Conservation (phyloP, 106 monocot species). For the Hemerocallis citrina region DNA sequence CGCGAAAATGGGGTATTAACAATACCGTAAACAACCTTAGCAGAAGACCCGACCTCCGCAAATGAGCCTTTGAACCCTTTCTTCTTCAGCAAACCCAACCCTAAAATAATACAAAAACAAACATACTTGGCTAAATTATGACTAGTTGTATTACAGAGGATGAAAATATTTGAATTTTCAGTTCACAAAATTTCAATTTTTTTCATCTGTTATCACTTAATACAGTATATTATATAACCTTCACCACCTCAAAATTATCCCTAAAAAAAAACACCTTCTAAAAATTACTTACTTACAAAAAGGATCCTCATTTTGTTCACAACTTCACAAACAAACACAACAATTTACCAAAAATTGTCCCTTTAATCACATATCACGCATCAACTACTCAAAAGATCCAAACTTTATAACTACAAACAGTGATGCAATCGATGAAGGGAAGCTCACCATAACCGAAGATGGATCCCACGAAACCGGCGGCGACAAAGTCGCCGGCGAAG, state of each 20-base stretch:
- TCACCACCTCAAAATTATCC: too few relatives aligned
- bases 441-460: constrained; percentile 49
- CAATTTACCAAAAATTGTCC: too few relatives aligned
- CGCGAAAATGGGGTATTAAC: background rate
- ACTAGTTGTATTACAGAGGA: background rate
- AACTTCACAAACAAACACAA: too few relatives aligned
- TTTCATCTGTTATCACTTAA: too few relatives aligned
- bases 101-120: constrained; percentile 21
- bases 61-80: constrained; percentile 89
- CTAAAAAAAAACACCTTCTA: too few relatives aligned
- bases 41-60: constrained; percentile 73
- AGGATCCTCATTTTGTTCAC: too few relatives aligned
- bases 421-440: too few relatives aligned
- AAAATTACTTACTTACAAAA: too few relatives aligned
- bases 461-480: constrained; percentile 58
- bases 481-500: constrained; percentile 50
- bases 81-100: constrained; percentile 55
- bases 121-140: background rate
- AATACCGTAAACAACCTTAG: constrained; percentile 51
- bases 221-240: too few relatives aligned
- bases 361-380: too few relatives aligned
- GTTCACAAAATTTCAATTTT: background rate
- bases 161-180: background rate
- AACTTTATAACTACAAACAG: too few relatives aligned
- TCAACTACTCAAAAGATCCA: too few relatives aligned